Evolutionary conservation across 2,329 filamentous ascomycete genomes (phyloP), one percentile per base, ranked within the genome.

Genomic region (Sordariomycetes sp.): DNA sequence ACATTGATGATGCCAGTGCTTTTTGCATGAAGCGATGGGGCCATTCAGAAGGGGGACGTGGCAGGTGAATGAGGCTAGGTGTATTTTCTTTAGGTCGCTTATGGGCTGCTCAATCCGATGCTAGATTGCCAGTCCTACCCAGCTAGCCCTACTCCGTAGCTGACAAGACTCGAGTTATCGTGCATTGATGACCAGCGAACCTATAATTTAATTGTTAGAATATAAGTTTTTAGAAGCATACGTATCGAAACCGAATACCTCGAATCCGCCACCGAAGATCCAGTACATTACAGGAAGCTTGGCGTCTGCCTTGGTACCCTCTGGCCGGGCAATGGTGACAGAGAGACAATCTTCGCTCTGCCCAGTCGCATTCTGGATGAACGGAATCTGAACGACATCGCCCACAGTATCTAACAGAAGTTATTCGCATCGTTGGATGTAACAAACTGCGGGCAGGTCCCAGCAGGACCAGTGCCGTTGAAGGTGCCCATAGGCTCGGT

Each of bases 401-500:
- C 77, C 79, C 0, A 85, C 62, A 1, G 82, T 68, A 10, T 76
- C 67, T 1, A 70, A 63, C 1, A 80, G 66, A 18, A 60, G 43
- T 72, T 71, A 7, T 68, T 66, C 0, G 67, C 66, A 25, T 71
- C 75, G 7, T 78, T 75, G 12, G 81, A 82, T 62, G 86, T 76
- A 61, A 80, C 76, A 72, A 91, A 86, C 66, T 92, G 88, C 1
- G 89, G 88, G 64, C 89, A 94, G 10, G 86, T 78, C 10, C 76
- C 78, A 0, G 85, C 78, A 20, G 69, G 64, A 0, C 77, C 78
- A 0, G 80, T 84, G 0, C 84, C 86, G 46, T 83, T 76, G 46
- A 87, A 74, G 0, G 76, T 84, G 1, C 86, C 87, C 0, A 89
- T 69, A 0, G 76, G 64, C 4, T 74, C 70, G 8, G 76, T 81